Base-by-base conservation (phyloP, 768 basidiomycete species). In the Russula sp. region DNA sequence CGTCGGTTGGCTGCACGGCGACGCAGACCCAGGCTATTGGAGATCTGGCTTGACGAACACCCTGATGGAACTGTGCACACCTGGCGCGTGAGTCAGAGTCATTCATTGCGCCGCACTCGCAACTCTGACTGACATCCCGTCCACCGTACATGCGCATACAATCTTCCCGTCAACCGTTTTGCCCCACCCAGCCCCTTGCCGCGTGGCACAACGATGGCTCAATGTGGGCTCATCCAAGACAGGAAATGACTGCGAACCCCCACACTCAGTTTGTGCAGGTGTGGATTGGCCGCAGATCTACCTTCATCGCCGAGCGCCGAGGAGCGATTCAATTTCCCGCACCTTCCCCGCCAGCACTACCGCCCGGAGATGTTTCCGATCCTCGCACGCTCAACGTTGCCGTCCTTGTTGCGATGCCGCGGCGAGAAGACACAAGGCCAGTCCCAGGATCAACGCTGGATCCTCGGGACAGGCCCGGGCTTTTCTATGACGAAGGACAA, bases 381-480 rank as follows among this genome's bases (percentile, higher is more conserved):
- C 38, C 5, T n/a, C 51, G 40, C 20, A 40, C 20, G 22, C 59
- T 65, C n/a, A 57, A 64, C 10, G 60, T 69, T 6, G 66, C 60
- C 26, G 42, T 67, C 36, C 53, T 69, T 14, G 57, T 69, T 13
- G 55, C 50, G 14, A 69, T 69, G 68, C 68, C 60, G 14, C 66
- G 16, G 22, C 42, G 16, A 6, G 52, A 26, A 34, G 16, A 44
- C 13, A 5, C 34, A 11, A 28, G n/a, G 9, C 28, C 22, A 34
- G 52, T 16, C 16, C 18, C 22, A 1, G 54, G 42, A 48, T 34
- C 20, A 0, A 22, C 22, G 46, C 22, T 28, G 18, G 58, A 48
- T 28, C 53, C 7, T n/a, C 11, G 24, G 36, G 5, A 26, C 8
- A 16, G 44, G 8, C 32, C 55, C 4, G 18, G 54, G 10, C 30